Base-by-base conservation (phyloP, 2,329 filamentous ascomycete species). In the Venturia aucupariae region DNA sequence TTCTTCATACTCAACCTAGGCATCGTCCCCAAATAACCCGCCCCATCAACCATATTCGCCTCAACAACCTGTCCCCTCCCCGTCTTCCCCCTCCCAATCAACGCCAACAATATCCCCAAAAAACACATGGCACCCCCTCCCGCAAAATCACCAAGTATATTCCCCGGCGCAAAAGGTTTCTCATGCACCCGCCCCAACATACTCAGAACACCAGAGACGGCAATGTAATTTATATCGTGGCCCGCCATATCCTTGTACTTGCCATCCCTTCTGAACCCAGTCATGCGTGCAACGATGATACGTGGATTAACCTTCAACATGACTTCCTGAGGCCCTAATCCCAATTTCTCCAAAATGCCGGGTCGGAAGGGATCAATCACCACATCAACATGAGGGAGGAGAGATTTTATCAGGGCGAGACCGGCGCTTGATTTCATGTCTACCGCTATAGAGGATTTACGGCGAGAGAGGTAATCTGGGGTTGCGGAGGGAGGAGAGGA, bases 201-300 rank as follows among this genome's bases (percentile, higher is more conserved):
- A 0, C 83, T 82, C 35, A 97, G 77, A 0, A 89, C 87, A 0
- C 93, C 93, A 0, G 88, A 89, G 0, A 96, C 90, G 60, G 92
- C 90, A 51, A 97, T 87, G 76, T 97, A 97, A 73, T 97, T 97
- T 75, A 97, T 96, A 74, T 97, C 92, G 73, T 97, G 92, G 6
- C 92, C 92, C 0, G 92, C 92, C 92, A 96, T 97, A 71, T 83
- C 78, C 60, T 84, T 84, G 76, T 96, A 97, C 70, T 86, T 87
- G 0, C 92, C 93, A 76, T 95, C 90, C 46, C 92, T 82, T 15
- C 93, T 82, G 75, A 97, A 97, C 0, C 93, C 93, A 2, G 92
- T 94, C 84, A 97, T 88, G 48, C 93, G 87, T 8, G 84, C 91
- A 65, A 96, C 86, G 63, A 97, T 85, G 2, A 97, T 78, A 0